Evolutionary conservation across 768 basidiomycete genomes (phyloP).

Genomic region (Flagelloscypha sp.): DNA sequence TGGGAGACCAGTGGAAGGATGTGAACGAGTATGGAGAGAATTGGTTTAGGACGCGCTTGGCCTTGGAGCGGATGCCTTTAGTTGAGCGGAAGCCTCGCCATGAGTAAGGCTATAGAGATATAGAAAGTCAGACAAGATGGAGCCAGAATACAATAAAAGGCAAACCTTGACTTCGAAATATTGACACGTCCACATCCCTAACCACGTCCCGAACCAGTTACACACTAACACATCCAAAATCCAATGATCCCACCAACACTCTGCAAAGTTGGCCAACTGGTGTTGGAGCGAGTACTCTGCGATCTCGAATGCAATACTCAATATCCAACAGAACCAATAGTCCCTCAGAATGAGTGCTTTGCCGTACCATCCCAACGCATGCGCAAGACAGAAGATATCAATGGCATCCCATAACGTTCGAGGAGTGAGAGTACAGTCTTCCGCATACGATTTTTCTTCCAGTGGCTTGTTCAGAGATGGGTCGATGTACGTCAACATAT

Average conservation of each 20-base stretch:
- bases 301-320: slow-evolving; percentile 81
- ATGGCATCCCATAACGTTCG: slow-evolving; percentile 70
- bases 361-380: slow-evolving; percentile 84
- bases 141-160: slow-evolving; percentile 4
- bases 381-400: slow-evolving; percentile 83
- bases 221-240: slow-evolving; percentile 79
- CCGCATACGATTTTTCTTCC: slow-evolving; percentile 82
- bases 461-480: slow-evolving; percentile 60
- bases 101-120: slow-evolving; percentile 54
- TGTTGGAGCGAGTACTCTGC: slow-evolving; percentile 86
- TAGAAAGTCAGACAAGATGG: slow-evolving; percentile 5
- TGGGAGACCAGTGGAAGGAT: slow-evolving; percentile 79
- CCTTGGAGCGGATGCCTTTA: slow-evolving; percentile 70
- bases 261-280: slow-evolving; percentile 81
- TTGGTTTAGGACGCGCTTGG: slow-evolving; percentile 70
- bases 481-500: slow-evolving; percentile 76
- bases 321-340: slow-evolving; percentile 92
- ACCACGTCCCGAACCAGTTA: slow-evolving; percentile 82
- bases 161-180: slow-evolving; percentile 81
- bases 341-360: slow-evolving; percentile 86
- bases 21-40: slow-evolving; percentile 87
- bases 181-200: slow-evolving; percentile 87
- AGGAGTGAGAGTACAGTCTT: slow-evolving; percentile 61
- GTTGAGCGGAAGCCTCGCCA: slow-evolving; percentile 81
- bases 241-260: slow-evolving; percentile 98